Evolutionary conservation across 257 asterid species (phyloP).

Genomic region (Capsicum baccatum): DNA sequence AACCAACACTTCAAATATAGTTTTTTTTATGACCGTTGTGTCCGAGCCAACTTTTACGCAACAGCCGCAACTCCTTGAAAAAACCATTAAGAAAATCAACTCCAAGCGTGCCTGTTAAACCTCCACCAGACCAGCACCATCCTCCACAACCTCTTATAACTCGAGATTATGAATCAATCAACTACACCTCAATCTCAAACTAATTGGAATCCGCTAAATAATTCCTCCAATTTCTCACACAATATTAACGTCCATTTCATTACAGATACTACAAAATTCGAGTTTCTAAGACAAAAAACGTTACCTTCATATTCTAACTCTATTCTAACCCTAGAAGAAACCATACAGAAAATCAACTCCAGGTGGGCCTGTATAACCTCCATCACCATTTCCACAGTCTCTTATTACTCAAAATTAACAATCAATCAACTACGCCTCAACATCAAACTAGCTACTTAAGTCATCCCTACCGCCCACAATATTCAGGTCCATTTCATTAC

Average conservation of each 20-base stretch:
- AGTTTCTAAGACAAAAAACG: not conserved
- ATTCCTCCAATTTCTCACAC: too few relatives aligned
- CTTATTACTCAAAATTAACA: not conserved
- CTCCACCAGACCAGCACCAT: too few relatives aligned
- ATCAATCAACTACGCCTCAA: slow-evolving; percentile 14
- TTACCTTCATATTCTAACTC: slow-evolving; percentile 1
- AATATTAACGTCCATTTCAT: too few relatives aligned
- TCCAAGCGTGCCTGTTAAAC: too few relatives aligned
- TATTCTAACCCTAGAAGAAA: slow-evolving; percentile 22
- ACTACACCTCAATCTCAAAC: too few relatives aligned
- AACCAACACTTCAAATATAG: not conserved
- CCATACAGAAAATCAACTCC: not conserved
- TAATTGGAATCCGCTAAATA: too few relatives aligned
- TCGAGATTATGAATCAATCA: too few relatives aligned
- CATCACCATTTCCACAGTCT: slow-evolving; percentile 8
- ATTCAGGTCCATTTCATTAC: not conserved
- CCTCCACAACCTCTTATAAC: too few relatives aligned
- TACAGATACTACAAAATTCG: too few relatives aligned
- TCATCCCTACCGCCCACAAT: not conserved
- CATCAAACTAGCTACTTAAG: not conserved
- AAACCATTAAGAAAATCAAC: too few relatives aligned
- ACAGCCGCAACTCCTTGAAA: too few relatives aligned
- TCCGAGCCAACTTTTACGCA: too few relatives aligned
- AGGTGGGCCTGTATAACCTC: slow-evolving; percentile 16
- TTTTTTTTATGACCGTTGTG: not conserved